Percentiles rank a stretch among this genome's conserved stretches.
Conservation (phyloP, 2,329 filamentous ascomycete genomes). For the Pyricularia pennisetigena region DNA sequence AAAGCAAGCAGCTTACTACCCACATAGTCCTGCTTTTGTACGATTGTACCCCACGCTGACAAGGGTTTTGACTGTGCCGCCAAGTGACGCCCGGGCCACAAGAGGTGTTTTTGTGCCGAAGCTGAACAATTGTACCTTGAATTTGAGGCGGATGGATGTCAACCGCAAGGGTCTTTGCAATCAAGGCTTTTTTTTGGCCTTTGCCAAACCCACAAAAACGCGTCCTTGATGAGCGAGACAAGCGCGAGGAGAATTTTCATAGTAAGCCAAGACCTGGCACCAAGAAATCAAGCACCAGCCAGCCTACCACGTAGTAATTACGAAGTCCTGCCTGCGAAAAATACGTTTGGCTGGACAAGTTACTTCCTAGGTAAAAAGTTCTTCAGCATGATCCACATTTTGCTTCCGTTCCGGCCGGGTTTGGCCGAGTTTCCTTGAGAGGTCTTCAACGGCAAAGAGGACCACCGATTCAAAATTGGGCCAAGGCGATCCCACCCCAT, state of each 20-base stretch:
- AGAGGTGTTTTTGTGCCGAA: neutral
- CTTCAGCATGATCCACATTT: neutral
- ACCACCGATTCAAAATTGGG: neutral
- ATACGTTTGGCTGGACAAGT: neutral
- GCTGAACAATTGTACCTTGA: neutral
- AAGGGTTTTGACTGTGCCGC: neutral
- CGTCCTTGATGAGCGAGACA: neutral
- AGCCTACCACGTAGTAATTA: neutral
- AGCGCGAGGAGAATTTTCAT: neutral
- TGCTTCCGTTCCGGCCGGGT: neutral
- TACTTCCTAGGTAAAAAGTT: neutral
- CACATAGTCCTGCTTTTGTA: neutral
- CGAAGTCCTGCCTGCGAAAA: neutral
- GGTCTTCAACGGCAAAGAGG: neutral
- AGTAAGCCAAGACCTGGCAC: neutral
- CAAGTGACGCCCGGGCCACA: neutral
- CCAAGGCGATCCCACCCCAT: neutral
- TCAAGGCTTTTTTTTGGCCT: neutral
- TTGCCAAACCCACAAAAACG: neutral
- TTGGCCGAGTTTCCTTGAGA: neutral
- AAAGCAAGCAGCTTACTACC: neutral
- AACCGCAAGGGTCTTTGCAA: neutral
- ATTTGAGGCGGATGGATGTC: neutral
- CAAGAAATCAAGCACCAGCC: neutral
- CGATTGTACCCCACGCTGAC: slow-evolving; percentile 1